A percentile compares a stretch with the other conserved stretches of the same genome.
phyloP scores from a whole-genome alignment of 805 yeast genomes.

The Tetrapisispora iriomotensis region DNA sequence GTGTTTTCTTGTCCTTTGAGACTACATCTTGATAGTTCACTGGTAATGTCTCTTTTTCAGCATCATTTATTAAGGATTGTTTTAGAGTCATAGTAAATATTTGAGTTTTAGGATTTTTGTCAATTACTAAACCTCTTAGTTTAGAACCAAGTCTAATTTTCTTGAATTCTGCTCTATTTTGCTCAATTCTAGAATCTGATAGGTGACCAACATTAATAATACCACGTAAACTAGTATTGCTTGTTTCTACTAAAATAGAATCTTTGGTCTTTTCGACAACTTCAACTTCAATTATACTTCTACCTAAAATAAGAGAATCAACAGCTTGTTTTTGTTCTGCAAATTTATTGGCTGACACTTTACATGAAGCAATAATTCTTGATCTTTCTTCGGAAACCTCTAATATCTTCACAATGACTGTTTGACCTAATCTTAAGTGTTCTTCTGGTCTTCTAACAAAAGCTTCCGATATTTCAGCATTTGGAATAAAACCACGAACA shows the following conservation, averaged over 20 bases:
- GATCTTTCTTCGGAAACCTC: conserved; percentile 42
- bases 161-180: conserved; percentile 57
- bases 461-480: conserved; percentile 82
- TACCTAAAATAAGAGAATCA: conserved; percentile 46
- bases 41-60: conserved; percentile 47
- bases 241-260: conserved; percentile 54
- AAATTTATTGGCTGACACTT: conserved; percentile 46
- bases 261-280: conserved; percentile 72
- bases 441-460: conserved; percentile 70
- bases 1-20: conserved; percentile 31
- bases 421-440: conserved; percentile 73
- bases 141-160: conserved; percentile 51
- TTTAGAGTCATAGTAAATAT: conserved; percentile 57
- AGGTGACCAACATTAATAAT: conserved; percentile 66
- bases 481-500: conserved; percentile 72
- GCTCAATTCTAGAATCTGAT: conserved; percentile 66
- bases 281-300: conserved; percentile 45
- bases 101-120: conserved; percentile 52
- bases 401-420: conserved; percentile 60
- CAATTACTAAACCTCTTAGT: conserved; percentile 53
- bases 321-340: conserved; percentile 39
- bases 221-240: conserved; percentile 47
- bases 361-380: conserved; percentile 64
- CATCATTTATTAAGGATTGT: conserved; percentile 55
- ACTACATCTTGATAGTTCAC: conserved; percentile 46